A percentile compares a stretch with the other conserved stretches of the same genome.
These are phyloP conservation scores for Lactarius sp. DNA, from an alignment of 768 basidiomycete genomes.

Conservation along the genomic window DNA sequence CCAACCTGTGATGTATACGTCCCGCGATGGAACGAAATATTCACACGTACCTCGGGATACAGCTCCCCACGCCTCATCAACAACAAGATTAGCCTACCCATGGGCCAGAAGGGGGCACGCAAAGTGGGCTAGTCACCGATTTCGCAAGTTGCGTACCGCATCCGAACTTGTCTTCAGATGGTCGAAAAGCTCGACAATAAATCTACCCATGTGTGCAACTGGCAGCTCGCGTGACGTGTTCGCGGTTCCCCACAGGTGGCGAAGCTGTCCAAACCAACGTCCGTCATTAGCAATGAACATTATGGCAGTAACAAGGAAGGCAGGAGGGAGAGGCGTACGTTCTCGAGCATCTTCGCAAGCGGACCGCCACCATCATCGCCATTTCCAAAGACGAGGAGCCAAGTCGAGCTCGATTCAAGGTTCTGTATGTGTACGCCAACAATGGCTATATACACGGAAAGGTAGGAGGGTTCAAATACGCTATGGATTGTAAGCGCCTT, in stretches of 20 bases:
- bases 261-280: slow-evolving; percentile 49
- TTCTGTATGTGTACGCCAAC: slow-evolving; percentile 43
- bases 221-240: slow-evolving; percentile 84
- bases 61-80: slow-evolving; percentile 65
- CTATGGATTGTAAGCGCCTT: slow-evolving; percentile 87
- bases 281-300: background rate
- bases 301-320: background rate
- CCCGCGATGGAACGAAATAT: slow-evolving; percentile 74
- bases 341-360: slow-evolving; percentile 89
- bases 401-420: slow-evolving; percentile 69
- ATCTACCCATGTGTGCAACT: slow-evolving; percentile 79
- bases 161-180: slow-evolving; percentile 51
- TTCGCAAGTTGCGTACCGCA: no score
- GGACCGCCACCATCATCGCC: slow-evolving; percentile 94
- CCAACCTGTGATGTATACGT: slow-evolving; percentile 92
- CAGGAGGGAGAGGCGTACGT: slow-evolving; percentile 41
- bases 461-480: slow-evolving; percentile 35
- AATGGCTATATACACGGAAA: background rate
- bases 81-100: background rate
- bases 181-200: slow-evolving; percentile 89
- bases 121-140: slow-evolving; percentile 22
- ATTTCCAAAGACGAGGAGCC: slow-evolving; percentile 91
- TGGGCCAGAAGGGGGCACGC: background rate
- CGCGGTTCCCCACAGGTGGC: slow-evolving; percentile 78
- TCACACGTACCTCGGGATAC: slow-evolving; percentile 66